Conservation (phyloP, 352 stramenopile genomes). For the Pythium brachiatum region DNA sequence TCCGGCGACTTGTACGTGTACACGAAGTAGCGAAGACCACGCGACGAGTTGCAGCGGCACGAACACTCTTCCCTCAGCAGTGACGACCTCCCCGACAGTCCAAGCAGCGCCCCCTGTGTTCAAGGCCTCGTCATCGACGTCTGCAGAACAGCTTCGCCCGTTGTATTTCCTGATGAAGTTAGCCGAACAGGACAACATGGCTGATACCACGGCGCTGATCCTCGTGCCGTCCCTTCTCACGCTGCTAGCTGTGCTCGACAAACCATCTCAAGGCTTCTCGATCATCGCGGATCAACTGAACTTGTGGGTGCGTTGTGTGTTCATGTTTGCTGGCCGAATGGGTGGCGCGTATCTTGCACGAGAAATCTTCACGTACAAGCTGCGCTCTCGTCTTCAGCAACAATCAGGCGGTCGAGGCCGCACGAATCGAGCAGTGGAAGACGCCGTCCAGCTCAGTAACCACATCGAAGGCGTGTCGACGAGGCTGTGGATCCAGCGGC, state of each 20-base stretch:
- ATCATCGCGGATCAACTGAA: conserved; percentile 73
- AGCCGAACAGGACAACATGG: conserved; percentile 87
- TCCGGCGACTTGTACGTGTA: neutral
- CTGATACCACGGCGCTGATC: conserved; percentile 82
- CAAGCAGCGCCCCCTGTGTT: neutral
- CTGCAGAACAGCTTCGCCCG: conserved; percentile 45
- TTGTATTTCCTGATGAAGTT: conserved; percentile 89
- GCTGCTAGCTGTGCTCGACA: conserved; percentile 71
- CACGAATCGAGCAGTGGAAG: conserved; percentile 22
- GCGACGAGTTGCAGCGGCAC: neutral
- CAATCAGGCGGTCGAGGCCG: conserved; percentile 12
- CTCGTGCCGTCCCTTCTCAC: conserved; percentile 80
- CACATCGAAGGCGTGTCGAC: conserved; percentile 67
- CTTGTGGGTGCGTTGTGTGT: conserved; percentile 81
- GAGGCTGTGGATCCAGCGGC: conserved; percentile 76
- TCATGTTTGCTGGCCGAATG: conserved; percentile 79
- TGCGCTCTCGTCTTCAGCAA: conserved; percentile 49
- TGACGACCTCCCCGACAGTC: neutral
- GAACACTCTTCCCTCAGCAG: neutral
- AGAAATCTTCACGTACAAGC: conserved; percentile 86
- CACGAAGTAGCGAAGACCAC: neutral
- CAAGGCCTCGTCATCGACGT: conserved; percentile 7
- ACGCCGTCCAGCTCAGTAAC: conserved; percentile 12
- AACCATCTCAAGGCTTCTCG: conserved; percentile 53
- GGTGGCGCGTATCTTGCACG: conserved; percentile 71